phyloP scores from a whole-genome alignment of 1,284 basidiomycete genomes.

The Heterobasidion irregulare region DNA sequence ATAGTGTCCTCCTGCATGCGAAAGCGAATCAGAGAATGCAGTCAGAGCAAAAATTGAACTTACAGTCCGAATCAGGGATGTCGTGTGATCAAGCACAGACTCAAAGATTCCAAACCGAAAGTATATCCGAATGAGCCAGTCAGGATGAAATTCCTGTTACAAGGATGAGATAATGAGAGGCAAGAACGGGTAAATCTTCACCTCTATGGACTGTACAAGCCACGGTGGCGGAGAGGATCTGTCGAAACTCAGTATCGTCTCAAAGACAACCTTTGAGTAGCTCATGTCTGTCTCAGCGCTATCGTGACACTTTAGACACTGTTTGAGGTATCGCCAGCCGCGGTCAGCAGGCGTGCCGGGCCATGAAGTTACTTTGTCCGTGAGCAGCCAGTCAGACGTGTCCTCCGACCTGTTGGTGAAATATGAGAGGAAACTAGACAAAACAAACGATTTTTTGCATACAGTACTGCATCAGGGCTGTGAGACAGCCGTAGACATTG shows the following conservation, averaged over 20 bases:
- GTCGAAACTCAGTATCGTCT: slow-evolving; percentile 67
- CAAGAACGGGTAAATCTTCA: slow-evolving; percentile 17
- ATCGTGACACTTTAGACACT: slow-evolving; percentile 75
- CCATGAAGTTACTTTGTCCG: slow-evolving; percentile 78
- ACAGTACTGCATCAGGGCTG: slow-evolving; percentile 48
- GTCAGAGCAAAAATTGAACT: slow-evolving; percentile 15
- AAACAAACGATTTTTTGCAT: slow-evolving; percentile 1
- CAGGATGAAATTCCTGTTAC: slow-evolving; percentile 59
- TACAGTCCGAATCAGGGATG: slow-evolving; percentile 67
- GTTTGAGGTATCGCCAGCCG: slow-evolving; percentile 84
- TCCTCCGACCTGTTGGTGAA: slow-evolving; percentile 45
- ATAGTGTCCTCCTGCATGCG: slow-evolving; percentile 45
- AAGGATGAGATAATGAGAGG: slow-evolving; percentile 8
- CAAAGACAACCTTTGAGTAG: slow-evolving; percentile 72
- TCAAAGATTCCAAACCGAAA: slow-evolving; percentile 76
- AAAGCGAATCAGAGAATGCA: background rate
- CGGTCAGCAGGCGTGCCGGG: slow-evolving; percentile 73
- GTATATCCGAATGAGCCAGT: slow-evolving; percentile 68
- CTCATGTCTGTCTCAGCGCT: slow-evolving; percentile 60
- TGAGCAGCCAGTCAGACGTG: slow-evolving; percentile 72
- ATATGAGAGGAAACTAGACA: slow-evolving; percentile 2
- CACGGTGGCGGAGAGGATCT: slow-evolving; percentile 70
- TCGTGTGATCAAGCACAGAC: slow-evolving; percentile 67
- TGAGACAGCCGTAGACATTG: slow-evolving; percentile 74
- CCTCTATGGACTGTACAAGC: slow-evolving; percentile 71